Evolutionary conservation across 768 basidiomycete species (phyloP).

Genomic region (Rubroboletus pulcherrimus): DNA sequence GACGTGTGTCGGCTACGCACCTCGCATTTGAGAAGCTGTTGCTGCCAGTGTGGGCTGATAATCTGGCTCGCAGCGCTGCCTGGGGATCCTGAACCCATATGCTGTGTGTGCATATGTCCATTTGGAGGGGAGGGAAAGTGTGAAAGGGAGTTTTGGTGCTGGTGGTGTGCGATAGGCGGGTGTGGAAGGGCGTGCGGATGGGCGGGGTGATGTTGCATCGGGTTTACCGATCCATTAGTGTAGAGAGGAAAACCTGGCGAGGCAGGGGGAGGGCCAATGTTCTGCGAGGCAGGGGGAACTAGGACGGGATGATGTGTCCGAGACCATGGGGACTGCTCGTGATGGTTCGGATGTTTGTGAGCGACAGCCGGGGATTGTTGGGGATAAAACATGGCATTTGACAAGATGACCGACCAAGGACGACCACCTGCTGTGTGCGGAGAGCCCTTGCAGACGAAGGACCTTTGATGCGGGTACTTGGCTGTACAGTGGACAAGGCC

Average conservation of each 20-base stretch:
- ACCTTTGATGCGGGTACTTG: slow-evolving; percentile 5
- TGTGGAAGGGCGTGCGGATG: slow-evolving; percentile 48
- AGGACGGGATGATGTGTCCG: slow-evolving; percentile 58
- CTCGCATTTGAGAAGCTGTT: slow-evolving; percentile 90
- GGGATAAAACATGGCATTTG: slow-evolving; percentile 76
- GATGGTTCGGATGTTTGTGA: slow-evolving; percentile 71
- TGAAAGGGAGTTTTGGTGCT: slow-evolving; percentile 75
- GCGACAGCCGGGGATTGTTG: slow-evolving; percentile 79
- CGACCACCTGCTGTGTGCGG: not conserved
- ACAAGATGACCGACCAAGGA: slow-evolving; percentile 6
- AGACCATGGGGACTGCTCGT: slow-evolving; percentile 73
- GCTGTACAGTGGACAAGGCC: slow-evolving; percentile 1
- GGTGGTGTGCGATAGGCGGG: slow-evolving; percentile 61
- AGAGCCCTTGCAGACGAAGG: slow-evolving; percentile 11
- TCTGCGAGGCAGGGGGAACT: slow-evolving; percentile 39
- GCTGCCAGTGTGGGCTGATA: slow-evolving; percentile 85
- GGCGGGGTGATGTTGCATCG: slow-evolving; percentile 60
- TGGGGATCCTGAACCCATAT: slow-evolving; percentile 57
- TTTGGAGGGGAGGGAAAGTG: slow-evolving; percentile 81
- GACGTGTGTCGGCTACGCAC: slow-evolving; percentile 48
- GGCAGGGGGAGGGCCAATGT: slow-evolving; percentile 58
- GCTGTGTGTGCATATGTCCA: slow-evolving; percentile 57
- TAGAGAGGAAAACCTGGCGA: slow-evolving; percentile 77
- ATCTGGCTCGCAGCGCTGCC: slow-evolving; percentile 53
- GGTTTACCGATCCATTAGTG: slow-evolving; percentile 60